Percentiles rank a stretch among this genome's conserved stretches.
Conservation (phyloP, 2,329 filamentous ascomycete species). For the Phaeosphaeriaceae sp. region DNA sequence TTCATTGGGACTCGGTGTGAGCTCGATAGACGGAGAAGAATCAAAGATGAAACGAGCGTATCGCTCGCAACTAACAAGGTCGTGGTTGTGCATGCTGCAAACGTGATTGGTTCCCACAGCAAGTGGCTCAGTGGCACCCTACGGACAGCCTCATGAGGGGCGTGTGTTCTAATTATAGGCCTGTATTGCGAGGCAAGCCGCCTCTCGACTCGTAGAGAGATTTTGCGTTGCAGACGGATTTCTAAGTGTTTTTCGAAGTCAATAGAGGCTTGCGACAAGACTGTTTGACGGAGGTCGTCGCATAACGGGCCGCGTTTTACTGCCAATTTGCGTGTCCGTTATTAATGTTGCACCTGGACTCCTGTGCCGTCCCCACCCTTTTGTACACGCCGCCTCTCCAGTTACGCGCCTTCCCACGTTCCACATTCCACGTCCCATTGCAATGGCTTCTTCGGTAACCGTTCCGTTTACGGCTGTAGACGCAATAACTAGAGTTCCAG, state of each 20-base stretch:
- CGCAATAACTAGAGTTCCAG: slow-evolving; percentile 40
- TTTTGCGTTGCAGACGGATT: too few relatives aligned
- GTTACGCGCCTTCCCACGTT: slow-evolving; percentile 31
- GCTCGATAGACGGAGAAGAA: slow-evolving; percentile 22
- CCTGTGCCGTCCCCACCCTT: slow-evolving; percentile 38
- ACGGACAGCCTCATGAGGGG: neutral
- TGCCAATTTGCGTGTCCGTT: slow-evolving; percentile 38
- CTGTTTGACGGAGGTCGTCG: slow-evolving; percentile 30
- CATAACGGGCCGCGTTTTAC: slow-evolving; percentile 35
- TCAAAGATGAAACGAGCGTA: slow-evolving; percentile 33
- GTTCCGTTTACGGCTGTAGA: slow-evolving; percentile 52
- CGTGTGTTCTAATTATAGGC: neutral
- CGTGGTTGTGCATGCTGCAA: slow-evolving; percentile 17
- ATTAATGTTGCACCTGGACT: slow-evolving; percentile 39
- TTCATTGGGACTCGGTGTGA: slow-evolving; percentile 26
- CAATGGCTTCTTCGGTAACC: slow-evolving; percentile 44
- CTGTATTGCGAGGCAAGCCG: neutral
- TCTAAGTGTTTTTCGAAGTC: neutral
- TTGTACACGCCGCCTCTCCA: slow-evolving; percentile 37
- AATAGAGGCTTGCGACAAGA: slow-evolving; percentile 1
- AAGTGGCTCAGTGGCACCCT: too few relatives aligned
- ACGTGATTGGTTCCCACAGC: slow-evolving; percentile 22
- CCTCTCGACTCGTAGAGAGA: too few relatives aligned
- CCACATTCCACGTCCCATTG: slow-evolving; percentile 32
- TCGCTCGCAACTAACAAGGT: slow-evolving; percentile 26